Base-by-base conservation (phyloP, 352 stramenopile genomes). In the Globisporangium yorkense region DNA sequence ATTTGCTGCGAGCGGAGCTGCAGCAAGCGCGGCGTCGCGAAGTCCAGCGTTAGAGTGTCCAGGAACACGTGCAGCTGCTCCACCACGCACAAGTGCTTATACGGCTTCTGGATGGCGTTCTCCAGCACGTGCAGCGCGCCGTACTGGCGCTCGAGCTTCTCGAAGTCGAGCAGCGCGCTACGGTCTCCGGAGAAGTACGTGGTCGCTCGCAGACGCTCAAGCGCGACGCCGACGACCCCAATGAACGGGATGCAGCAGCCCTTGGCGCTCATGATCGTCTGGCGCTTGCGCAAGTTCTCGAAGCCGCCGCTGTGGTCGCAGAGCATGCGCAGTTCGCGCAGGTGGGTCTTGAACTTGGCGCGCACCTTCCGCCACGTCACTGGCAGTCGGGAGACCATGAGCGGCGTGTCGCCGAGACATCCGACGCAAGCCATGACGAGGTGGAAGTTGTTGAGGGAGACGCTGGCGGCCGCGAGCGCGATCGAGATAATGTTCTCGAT, bases 391-490 rank as follows among this genome's bases (percentile, higher is more conserved):
- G 77, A 84, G 46, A 67, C 69, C 79, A 92, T 92, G 13, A 92
- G 69, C 3, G 82, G 77, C 13, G 62, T 80, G 57, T 89, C 82
- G 18, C 82, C 82, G 0, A 92, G 62, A 46, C 82, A 89, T 5
- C 82, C 82, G 0, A 92, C 77, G 27, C 82, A 89, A 9, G 73
- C 77, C 82, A 92, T 89, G 20, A 88, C 76, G n/a, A 92, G 59
- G 56, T 88, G 74, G 49, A 90, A 92, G 49, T 90, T 92, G 62
- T 78, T 76, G 31, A 89, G 57, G 7, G 70, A 65, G 18, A 77
- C 51, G 21, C 52, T 61, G 46, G 65, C 77, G 5, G 77, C 75
- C 4, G 67, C 66, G 9, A 75, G 62, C 1, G 82, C 82, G 46
- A 90, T 83, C 3, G 72, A 69, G 43, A 89, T 87, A 52, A 92